These are phyloP conservation scores for Alternaria postmessia DNA, from an alignment of 2,329 filamentous ascomycete genomes.

Conservation along the genomic window DNA sequence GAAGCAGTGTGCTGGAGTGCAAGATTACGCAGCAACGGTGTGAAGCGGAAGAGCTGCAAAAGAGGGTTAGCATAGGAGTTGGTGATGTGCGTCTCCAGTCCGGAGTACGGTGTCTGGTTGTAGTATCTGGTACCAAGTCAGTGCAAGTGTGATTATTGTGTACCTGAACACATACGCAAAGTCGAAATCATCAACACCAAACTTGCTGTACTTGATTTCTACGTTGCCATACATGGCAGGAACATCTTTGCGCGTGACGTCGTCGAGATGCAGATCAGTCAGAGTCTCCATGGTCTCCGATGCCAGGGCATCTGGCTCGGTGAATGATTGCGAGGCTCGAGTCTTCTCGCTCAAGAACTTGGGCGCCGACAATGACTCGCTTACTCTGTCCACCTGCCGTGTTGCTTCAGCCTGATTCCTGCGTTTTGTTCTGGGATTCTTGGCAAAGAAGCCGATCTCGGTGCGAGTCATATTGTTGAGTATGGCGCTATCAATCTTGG, in stretches of 20 bases:
- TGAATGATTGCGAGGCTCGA: constrained; percentile 62
- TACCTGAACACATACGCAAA: constrained; percentile 70
- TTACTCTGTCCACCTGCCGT: constrained; percentile 66
- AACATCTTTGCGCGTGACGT: constrained; percentile 78
- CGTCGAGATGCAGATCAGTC: constrained; percentile 73
- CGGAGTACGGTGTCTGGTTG: constrained; percentile 91
- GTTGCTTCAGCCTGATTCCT: constrained; percentile 87
- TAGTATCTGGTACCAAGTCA: constrained; percentile 71
- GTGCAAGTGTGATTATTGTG: background rate
- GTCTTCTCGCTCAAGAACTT: constrained; percentile 96
- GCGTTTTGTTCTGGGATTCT: constrained; percentile 74
- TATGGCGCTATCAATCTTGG: constrained; percentile 75
- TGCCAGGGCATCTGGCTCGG: constrained; percentile 40
- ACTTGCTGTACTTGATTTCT: constrained; percentile 99
- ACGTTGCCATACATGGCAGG: constrained; percentile 91
- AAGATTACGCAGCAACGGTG: constrained; percentile 84
- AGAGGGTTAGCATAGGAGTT: constrained; percentile 97
- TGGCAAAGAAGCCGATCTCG: constrained; percentile 80
- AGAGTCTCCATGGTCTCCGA: constrained; percentile 70
- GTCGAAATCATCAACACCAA: constrained; percentile 99
- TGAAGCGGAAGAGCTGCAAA: constrained; percentile 90
- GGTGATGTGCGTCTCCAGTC: constrained; percentile 92
- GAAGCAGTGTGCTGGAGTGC: constrained; percentile 89
- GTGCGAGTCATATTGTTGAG: constrained; percentile 72
- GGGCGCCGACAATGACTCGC: constrained; percentile 74